Base-by-base conservation (phyloP, 2,329 filamentous ascomycete species). In the Aspergillus melleus region DNA sequence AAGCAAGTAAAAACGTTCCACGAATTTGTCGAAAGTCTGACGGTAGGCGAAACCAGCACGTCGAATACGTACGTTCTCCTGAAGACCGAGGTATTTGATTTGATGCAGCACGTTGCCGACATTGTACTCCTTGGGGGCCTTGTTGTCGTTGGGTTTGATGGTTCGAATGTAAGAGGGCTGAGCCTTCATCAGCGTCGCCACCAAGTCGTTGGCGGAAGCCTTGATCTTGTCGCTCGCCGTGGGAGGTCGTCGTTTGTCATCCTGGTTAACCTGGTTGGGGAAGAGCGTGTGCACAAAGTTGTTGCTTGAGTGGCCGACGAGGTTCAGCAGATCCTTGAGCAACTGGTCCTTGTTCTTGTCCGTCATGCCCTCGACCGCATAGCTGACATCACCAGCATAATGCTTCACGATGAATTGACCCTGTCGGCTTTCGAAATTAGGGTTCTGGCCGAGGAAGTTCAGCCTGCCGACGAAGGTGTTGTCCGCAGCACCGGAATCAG, bases 311-410 rank as follows among this genome's bases (percentile, higher is more conserved):
- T 97, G 66, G 87, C 89, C 88, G 70, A 96, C 90, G 42, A 99
- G 83, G 72, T 91, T 94, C 54, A 98, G 84, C 47, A 99, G 81
- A 68, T 96, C 95, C 81, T 99, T 99, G 60, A 98, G 82, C 49
- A 99, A 83, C 77, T 96, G 92, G 72, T 99, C 95, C 83, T 98
- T 99, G 83, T 98, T 99, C 84, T 99, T 99, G 77, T 99, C 95
- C 0, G 95, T 99, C 82, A 99, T 99, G 61, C 95, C 95, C 58
- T 96, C 91, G 3, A 98, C 89, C 1, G 90, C 91, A 76, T 99
- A 99, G 66, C 88, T 88, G 67, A 99, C 95, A 77, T 99, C 95
- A 77, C 95, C 95, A 59, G 95, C 95, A 74, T 99, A 99, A 78
- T 99, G 95, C 82, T 97, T 98, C 79, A 99, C 90, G 72, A 99